Evolutionary conservation across 2,329 filamentous ascomycete genomes (phyloP).

Genomic region (Aspergillus candidus): DNA sequence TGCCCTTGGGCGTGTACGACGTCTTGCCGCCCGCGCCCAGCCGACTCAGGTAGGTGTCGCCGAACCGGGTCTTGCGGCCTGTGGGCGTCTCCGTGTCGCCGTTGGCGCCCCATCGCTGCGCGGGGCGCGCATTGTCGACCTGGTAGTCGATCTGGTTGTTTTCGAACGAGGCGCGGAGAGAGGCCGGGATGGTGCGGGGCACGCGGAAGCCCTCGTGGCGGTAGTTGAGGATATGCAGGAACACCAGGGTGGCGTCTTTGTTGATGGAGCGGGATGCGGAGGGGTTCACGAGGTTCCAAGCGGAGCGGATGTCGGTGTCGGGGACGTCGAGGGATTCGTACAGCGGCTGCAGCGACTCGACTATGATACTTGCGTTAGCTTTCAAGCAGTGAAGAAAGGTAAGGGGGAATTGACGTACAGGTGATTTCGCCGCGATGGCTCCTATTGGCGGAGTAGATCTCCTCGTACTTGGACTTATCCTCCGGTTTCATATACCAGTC

Average conservation of each 20-base stretch:
- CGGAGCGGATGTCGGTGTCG: conserved; percentile 75
- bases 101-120: conserved; percentile 71
- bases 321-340: conserved; percentile 66
- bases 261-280: conserved; percentile 75
- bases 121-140: conserved; percentile 66
- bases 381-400: conserved; percentile 4
- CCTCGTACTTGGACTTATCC: conserved; percentile 91
- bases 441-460: conserved; percentile 90
- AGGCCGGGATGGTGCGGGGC: conserved; percentile 82
- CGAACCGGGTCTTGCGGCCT: conserved; percentile 93
- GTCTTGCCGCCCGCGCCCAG: conserved; percentile 71
- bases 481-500: conserved; percentile 98
- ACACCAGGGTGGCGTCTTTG: conserved; percentile 90
- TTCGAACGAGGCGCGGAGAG: conserved; percentile 86
- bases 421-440: conserved; percentile 78
- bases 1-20: conserved; percentile 74
- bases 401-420: conserved; percentile 49
- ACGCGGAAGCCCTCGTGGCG: conserved; percentile 93
- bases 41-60: conserved; percentile 89
- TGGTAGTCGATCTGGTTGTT: conserved; percentile 96
- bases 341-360: conserved; percentile 71
- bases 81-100: conserved; percentile 74
- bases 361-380: conserved; percentile 40
- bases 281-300: conserved; percentile 97
- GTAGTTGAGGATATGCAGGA: conserved; percentile 94